These are phyloP conservation scores for Borovskyia barvae DNA, from an alignment of 208 protist genomes.

Conservation along the genomic window DNA sequence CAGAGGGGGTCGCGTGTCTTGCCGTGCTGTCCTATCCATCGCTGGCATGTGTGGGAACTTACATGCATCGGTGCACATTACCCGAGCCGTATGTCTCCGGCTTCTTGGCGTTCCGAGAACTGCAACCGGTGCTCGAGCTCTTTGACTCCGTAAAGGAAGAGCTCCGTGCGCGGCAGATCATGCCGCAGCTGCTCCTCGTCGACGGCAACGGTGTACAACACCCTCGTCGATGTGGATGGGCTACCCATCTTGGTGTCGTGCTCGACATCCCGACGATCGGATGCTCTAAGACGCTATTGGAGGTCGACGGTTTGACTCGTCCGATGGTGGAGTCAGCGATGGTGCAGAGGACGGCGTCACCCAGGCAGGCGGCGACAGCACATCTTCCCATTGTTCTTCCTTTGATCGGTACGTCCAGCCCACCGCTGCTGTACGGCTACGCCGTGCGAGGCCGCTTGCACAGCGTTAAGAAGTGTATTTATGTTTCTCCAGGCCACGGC, in stretches of 20 bases:
- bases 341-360: not conserved
- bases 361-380: too few relatives aligned
- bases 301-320: conserved; percentile 79
- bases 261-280: conserved; percentile 91
- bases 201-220: conserved; percentile 97
- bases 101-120: conserved; percentile 96
- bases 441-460: conserved; percentile 40
- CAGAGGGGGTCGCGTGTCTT: conserved; percentile 63
- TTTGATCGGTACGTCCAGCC: conserved; percentile 3
- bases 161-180: conserved; percentile 21
- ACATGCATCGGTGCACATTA: conserved; percentile 61
- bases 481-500: conserved; percentile 92
- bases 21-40: conserved; percentile 67
- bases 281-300: conserved; percentile 89
- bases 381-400: conserved; percentile 1
- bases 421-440: conserved; percentile 49
- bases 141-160: conserved; percentile 25
- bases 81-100: conserved; percentile 92
- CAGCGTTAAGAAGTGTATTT: conserved; percentile 73
- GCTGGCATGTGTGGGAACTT: conserved; percentile 29
- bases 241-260: conserved; percentile 93
- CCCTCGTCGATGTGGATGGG: conserved; percentile 89
- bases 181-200: conserved; percentile 90
- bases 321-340: conserved; percentile 34
- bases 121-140: conserved; percentile 47